Base-by-base conservation (phyloP, 2,329 filamentous ascomycete species). In the Cladophialophora immunda region DNA sequence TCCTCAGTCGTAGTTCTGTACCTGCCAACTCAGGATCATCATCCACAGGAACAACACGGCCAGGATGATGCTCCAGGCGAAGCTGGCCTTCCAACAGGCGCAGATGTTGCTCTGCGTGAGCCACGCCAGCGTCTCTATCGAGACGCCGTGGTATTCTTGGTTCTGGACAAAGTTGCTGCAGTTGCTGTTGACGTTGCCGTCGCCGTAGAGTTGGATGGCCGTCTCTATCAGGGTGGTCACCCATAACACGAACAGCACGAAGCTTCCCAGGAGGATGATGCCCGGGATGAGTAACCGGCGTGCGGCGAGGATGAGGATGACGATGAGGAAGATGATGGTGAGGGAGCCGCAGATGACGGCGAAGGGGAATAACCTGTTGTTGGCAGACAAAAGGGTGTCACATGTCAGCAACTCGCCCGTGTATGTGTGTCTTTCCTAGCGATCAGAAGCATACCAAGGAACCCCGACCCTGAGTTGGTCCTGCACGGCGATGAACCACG, bases 21-120 rank as follows among this genome's bases (percentile, higher is more conserved):
- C 86, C 73, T 86, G 84, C 76, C 80, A 84, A 5, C 84, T 85
- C 81, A 90, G 85, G 56, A 90, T 77, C 75, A 89, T 86, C 86
- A 90, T 88, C 85, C 87, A 90, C 25, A 89, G 75, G 73, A 89
- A 83, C 72, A 90, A 88, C n/a, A 89, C 83, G 0, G 82, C 82
- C 45, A 87, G 87, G 17, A 90, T 81, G 62, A 90, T 84, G 79
- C 87, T 88, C 72, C 89, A 89, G 9, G 86, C 85, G 72, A 90
- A 90, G 3, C 82, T 84, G 0, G 87, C 86, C 72, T 85, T 83
- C 88, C 88, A 90, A 74, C 84, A 86, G 73, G 86, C 84, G 75
- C 87, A 90, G 22, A 89, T 89, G 64, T 82, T 87, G 70, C 81
- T 82, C 79, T 89, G 87, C 75, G 87, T 84, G 77, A 90, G 74